phyloP scores from a whole-genome alignment of 2,329 filamentous ascomycete species.

The Fusarium sp. region DNA sequence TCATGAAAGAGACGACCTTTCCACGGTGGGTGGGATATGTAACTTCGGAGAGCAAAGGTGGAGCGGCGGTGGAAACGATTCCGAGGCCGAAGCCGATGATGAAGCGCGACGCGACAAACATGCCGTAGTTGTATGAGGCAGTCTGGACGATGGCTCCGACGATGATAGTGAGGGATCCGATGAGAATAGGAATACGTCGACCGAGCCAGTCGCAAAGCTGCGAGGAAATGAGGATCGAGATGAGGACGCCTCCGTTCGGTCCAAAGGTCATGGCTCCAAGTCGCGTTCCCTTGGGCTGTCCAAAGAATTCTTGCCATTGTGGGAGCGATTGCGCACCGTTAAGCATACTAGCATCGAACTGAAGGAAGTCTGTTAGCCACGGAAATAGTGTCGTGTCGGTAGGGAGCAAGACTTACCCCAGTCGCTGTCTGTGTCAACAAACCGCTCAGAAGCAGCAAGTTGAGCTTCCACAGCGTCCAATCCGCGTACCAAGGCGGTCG shows the following conservation, averaged over 20 bases:
- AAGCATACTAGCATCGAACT: conserved; percentile 50
- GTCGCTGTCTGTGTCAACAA: conserved; percentile 51
- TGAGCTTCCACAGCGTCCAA: conserved; percentile 49
- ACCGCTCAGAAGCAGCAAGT: conserved; percentile 50
- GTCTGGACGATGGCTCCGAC: conserved; percentile 49
- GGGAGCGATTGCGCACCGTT: conserved; percentile 53
- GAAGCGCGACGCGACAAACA: conserved; percentile 54
- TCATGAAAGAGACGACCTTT: conserved; percentile 50
- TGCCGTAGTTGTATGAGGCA: conserved; percentile 49
- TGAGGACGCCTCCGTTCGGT: conserved; percentile 43
- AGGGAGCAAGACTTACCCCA: conserved; percentile 43
- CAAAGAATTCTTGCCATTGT: conserved; percentile 51
- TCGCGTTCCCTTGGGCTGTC: conserved; percentile 46
- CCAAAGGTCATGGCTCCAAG: conserved; percentile 51
- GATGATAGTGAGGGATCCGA: conserved; percentile 49
- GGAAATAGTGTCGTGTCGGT: rapidly evolving
- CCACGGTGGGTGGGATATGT: conserved; percentile 55
- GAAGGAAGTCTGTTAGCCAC: too few species aligned
- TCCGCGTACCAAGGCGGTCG: conserved; percentile 45
- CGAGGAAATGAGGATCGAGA: conserved; percentile 45
- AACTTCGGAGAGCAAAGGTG: conserved; percentile 54
- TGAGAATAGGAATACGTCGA: conserved; percentile 46
- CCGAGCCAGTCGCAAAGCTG: conserved; percentile 50
- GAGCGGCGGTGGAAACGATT: conserved; percentile 49
- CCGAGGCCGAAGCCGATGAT: conserved; percentile 59